Percentiles rank a stretch among this genome's conserved stretches.
Evolutionary conservation across 352 stramenopile genomes (phyloP).

Genomic region (Thraustochytrium striatum): DNA sequence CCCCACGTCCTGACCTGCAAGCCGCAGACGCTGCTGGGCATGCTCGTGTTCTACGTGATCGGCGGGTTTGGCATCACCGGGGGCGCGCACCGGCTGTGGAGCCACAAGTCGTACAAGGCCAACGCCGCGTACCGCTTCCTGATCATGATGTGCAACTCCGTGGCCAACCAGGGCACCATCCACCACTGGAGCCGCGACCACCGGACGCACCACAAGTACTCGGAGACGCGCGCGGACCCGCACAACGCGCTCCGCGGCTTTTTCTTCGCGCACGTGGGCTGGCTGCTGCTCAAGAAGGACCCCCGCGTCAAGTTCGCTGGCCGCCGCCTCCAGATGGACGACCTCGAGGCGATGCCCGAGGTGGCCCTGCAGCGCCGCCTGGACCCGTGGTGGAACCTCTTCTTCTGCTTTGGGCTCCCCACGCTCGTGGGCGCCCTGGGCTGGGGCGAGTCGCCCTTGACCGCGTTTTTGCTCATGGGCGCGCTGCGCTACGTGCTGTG

Average conservation of each 20-base stretch:
- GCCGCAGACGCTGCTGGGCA: slow-evolving; percentile 77
- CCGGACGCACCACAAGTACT: slow-evolving; percentile 98
- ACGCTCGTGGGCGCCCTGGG: slow-evolving; percentile 75
- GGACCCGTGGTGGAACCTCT: slow-evolving; percentile 1
- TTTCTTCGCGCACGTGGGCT: slow-evolving; percentile 98
- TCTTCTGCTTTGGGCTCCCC: slow-evolving; percentile 63
- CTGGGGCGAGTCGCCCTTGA: slow-evolving; percentile 88
- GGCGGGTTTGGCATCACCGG: slow-evolving; percentile 91
- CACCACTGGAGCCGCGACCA: slow-evolving; percentile 97
- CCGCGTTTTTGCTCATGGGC: slow-evolving; percentile 89
- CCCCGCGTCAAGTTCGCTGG: slow-evolving; percentile 68
- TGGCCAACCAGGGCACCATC: slow-evolving; percentile 96
- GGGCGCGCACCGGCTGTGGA: slow-evolving; percentile 95
- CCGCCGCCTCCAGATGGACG: slow-evolving; percentile 90
- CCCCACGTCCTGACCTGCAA: slow-evolving; percentile 70
- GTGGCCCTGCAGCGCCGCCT: slow-evolving; percentile 79
- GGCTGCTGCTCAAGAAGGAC: slow-evolving; percentile 96
- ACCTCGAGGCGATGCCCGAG: slow-evolving; percentile 90
- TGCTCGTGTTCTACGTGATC: slow-evolving; percentile 88
- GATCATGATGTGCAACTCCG: slow-evolving; percentile 94
- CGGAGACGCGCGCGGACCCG: slow-evolving; percentile 81
- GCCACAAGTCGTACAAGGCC: slow-evolving; percentile 91
- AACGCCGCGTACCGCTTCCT: slow-evolving; percentile 79
- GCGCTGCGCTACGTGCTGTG: slow-evolving; percentile 87
- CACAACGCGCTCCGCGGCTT: slow-evolving; percentile 95